Evolutionary conservation across 208 protist genomes (phyloP), one percentile per base, ranked within the genome.

Genomic region (Novymonas esmeraldas): DNA sequence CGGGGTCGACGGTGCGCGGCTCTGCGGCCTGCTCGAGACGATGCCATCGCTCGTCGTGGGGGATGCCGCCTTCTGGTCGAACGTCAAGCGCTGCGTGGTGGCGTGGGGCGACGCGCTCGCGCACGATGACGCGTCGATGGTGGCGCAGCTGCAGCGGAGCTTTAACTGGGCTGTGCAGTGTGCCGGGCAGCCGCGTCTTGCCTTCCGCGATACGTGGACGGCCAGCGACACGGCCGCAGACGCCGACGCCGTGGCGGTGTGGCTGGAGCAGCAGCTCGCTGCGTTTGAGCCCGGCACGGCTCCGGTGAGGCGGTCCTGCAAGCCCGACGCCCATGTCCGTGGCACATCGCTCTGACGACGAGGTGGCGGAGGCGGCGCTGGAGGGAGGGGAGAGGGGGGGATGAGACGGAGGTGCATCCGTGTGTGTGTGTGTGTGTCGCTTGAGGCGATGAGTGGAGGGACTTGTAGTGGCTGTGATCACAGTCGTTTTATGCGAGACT

Each of bases 111-210:
- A 26, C 6, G 42, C 45, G 57, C 45, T 54, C 10, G 39, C 0
- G 2, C 11, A 14, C 36, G 48, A 34, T 20, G 48, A 48, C 33
- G 29, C 18, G 16, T 36, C 33, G 13, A 73, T 68, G 73, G 31
- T 70, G 39, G 48, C 64, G 45, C 70, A 85, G 64, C 68, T 77
- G 22, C 44, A 62, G 14, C 71, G 50, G 45, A 89, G 85, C 62
- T 92, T 82, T 64, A 83, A 78, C 41, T 89, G 78, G 77, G 78
- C 85, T 0, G 85, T 77, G 50, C 66, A 58, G 42, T 75, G 52
- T n/a, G 79, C 80, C 26, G 85, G 85, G 1, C 78, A 87, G 59
- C 54, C 59, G 18, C 70, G 31, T 54, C 64, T 79, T 60, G 57
- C 71, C 4, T 73, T 65, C 64, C 49, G 11, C 4, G 69, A 75